Percentiles rank a stretch among this genome's conserved stretches.
Evolutionary conservation across 108 stramenopile genomes (phyloP).

Genomic region (Nannochloropsis granulata): DNA sequence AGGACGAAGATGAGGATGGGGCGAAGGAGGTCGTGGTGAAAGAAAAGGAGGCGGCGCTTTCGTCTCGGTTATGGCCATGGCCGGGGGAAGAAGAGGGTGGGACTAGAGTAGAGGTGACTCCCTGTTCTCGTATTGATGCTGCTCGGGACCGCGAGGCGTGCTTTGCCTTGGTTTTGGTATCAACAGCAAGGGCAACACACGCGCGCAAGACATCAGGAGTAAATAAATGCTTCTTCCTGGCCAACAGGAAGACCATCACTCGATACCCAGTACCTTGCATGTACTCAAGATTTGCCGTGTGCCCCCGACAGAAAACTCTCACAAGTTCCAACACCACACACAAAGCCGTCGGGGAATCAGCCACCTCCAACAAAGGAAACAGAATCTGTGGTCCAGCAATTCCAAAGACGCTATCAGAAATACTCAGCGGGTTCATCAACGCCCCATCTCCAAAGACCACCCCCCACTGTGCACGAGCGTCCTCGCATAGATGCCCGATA

Average conservation of each 20-base stretch:
- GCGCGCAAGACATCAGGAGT: neutral
- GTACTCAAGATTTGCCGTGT: conserved; percentile 4
- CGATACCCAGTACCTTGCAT: conserved; percentile 24
- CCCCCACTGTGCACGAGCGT: neutral
- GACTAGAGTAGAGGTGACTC: neutral
- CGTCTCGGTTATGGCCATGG: neutral
- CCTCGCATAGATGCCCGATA: neutral
- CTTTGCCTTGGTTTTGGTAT: neutral
- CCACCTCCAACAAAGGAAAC: conserved; percentile 16
- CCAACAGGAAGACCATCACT: conserved; percentile 8
- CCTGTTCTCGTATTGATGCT: neutral
- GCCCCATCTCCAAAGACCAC: neutral
- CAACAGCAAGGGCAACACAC: conserved; percentile 18
- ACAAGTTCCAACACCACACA: conserved; percentile 14
- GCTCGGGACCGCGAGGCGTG: neutral
- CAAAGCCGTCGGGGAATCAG: conserved; percentile 11
- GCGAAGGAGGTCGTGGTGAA: neutral
- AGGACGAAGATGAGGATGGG: neutral
- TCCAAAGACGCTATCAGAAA: neutral
- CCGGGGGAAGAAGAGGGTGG: neutral
- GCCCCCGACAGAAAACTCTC: neutral
- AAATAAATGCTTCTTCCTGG: neutral
- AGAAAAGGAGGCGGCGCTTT: neutral
- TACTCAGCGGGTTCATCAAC: neutral
- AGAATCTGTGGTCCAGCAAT: conserved; percentile 11